Conservation (phyloP, 2,329 filamentous ascomycete species). For the Pseudogymnoascus sp. region DNA sequence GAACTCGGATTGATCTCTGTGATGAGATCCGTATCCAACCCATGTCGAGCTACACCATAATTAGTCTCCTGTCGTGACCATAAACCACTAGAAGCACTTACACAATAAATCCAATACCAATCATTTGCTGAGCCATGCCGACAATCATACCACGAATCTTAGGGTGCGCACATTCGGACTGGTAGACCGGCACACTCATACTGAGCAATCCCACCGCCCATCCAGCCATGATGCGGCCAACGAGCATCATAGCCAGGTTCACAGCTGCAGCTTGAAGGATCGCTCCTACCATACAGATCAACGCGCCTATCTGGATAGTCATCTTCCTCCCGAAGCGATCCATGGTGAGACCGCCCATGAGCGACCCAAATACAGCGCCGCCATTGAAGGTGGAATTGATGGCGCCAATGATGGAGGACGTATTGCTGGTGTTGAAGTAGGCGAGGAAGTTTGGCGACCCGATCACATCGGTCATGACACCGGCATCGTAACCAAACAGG, state of each 20-base stretch:
- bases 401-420: constrained; percentile 35
- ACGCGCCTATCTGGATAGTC: constrained; percentile 48
- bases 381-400: constrained; percentile 60
- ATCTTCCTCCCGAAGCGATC: constrained; percentile 49
- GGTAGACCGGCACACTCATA: constrained; percentile 57
- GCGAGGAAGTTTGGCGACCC: constrained; percentile 22
- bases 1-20: not conserved
- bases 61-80: constrained; percentile 49
- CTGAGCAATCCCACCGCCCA: constrained; percentile 45
- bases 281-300: constrained; percentile 52
- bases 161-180: constrained; percentile 54
- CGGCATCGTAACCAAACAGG: constrained; percentile 31
- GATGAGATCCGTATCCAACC: constrained; percentile 11
- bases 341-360: constrained; percentile 40
- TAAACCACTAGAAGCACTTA: constrained; percentile 20
- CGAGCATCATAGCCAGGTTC: constrained; percentile 44
- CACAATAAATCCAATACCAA: constrained; percentile 49
- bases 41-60: not conserved
- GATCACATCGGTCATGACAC: constrained; percentile 28
- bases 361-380: constrained; percentile 40
- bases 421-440: constrained; percentile 29
- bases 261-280: constrained; percentile 49
- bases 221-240: constrained; percentile 48
- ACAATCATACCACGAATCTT: constrained; percentile 53
- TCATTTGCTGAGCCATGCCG: constrained; percentile 54